Base-by-base conservation (phyloP, 169 alveolate species). In the Eimeria praecox region DNA sequence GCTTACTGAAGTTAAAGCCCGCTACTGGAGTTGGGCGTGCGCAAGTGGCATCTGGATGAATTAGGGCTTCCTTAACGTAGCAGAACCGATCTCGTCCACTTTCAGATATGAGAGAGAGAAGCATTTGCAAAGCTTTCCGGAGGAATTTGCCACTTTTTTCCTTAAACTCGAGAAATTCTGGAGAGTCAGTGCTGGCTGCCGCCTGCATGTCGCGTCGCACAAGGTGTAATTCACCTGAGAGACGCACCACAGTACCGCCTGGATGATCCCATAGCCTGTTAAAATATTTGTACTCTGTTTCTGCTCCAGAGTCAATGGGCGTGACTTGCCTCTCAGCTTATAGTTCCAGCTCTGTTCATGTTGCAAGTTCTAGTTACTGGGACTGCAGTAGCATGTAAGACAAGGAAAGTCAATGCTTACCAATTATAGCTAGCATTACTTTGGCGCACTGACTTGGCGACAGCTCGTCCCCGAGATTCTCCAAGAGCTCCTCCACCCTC, bases 31-130 rank as follows among this genome's bases (percentile, higher is more conserved):
- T 77, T 33, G 93, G 96, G 8, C 96, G 94, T 2, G 96, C 42
- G 52, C 94, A 73, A n/a, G 96, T 85, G 62, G 96, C 94, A 46
- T 89, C 91, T 12, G 96, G 96, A 54, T 82, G 93, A 38, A 82
- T 82, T 24, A 94, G 49, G 30, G 96, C 93, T 49, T 94, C 96
- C 54, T 94, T 94, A 35, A 94, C 83, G 38, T 94, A 94, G 27
- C 94, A 82, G 82, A 94, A 85, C 14, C 96, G 75, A 40, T 94
- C 96, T 40, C 96, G 64, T 44, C 96, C 96, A 30, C 94, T 62
- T 85, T 94, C 96, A 22, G 83, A 92, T 42, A 94, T 82, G 33
- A 94, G 94, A 9, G 94, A 87, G 66, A 87, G 30, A 46, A 87
- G 82, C 52, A 87, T 20, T 10, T 59, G 82, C 44, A 40, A n/a